Evolutionary conservation across 2,329 filamentous ascomycete genomes (phyloP).

Genomic region (Teratosphaeria epicoccoides): DNA sequence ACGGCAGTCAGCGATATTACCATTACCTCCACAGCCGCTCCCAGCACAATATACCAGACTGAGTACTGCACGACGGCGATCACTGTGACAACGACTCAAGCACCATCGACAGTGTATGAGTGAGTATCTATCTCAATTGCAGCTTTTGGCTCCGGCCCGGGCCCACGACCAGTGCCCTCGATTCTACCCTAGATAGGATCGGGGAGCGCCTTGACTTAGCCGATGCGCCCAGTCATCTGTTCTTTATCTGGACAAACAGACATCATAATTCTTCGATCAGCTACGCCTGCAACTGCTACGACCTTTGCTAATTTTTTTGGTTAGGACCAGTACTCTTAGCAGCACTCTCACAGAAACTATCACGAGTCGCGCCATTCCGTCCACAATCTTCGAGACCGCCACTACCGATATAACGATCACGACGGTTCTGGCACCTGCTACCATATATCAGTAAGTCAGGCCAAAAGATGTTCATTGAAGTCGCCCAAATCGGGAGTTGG

Average conservation of each 20-base stretch:
- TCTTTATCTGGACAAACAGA: neutral
- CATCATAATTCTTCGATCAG: neutral
- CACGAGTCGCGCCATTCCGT: neutral
- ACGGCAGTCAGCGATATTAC: too few species aligned
- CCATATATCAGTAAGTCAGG: neutral
- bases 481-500: too few species aligned
- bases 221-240: too few species aligned
- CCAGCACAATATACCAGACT: neutral
- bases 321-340: neutral
- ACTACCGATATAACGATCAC: neutral
- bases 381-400: neutral
- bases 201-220: too few species aligned
- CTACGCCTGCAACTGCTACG: neutral
- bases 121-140: neutral
- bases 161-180: neutral
- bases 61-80: neutral
- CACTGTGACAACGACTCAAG: too few species aligned
- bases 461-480: neutral
- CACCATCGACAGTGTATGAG: neutral
- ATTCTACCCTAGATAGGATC: too few species aligned
- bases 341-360: neutral
- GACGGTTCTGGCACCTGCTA: neutral
- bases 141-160: neutral
- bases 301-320: neutral
- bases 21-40: neutral